Percentiles rank a stretch among this genome's conserved stretches.
Conservation (phyloP, 1,284 basidiomycete genomes). For the Ustilago loliicola region DNA sequence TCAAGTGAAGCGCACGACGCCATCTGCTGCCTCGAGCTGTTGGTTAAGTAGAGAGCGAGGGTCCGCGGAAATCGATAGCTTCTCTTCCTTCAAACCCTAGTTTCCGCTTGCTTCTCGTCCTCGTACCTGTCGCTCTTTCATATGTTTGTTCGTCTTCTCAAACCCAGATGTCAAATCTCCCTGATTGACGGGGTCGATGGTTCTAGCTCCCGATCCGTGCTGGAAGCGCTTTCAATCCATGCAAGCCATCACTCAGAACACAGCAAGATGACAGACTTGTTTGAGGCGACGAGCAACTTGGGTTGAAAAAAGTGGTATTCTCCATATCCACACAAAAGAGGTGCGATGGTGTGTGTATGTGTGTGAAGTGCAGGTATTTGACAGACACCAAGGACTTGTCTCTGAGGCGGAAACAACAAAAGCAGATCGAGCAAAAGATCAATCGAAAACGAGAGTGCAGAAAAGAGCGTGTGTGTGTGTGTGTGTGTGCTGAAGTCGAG, state of each 20-base stretch:
- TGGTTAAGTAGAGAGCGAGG: not conserved
- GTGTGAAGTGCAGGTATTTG: not conserved
- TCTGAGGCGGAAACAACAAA: not conserved
- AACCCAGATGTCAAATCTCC: too few species aligned
- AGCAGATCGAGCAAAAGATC: slow-evolving; percentile 4
- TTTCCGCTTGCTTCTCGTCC: too few species aligned
- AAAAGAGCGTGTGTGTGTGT: not conserved
- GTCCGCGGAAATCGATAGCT: slow-evolving; percentile 5
- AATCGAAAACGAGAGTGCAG: too few species aligned
- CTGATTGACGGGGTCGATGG: too few species aligned
- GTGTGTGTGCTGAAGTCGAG: not conserved
- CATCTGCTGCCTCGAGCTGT: not conserved
- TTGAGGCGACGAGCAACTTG: not conserved
- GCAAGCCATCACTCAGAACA: not conserved
- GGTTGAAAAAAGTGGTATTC: slow-evolving; percentile 2
- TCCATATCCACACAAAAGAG: not conserved
- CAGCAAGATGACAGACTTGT: not conserved
- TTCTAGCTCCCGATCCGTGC: too few species aligned
- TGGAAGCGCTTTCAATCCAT: not conserved
- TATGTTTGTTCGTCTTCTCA: too few species aligned
- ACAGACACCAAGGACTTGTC: slow-evolving; percentile 1
- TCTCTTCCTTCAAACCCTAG: not conserved
- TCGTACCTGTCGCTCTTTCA: too few species aligned
- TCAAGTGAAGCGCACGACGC: not conserved
- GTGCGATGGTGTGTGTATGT: not conserved